Base-by-base conservation (phyloP, 192 early-diverging fungal species). In the Dissophora ornata region DNA sequence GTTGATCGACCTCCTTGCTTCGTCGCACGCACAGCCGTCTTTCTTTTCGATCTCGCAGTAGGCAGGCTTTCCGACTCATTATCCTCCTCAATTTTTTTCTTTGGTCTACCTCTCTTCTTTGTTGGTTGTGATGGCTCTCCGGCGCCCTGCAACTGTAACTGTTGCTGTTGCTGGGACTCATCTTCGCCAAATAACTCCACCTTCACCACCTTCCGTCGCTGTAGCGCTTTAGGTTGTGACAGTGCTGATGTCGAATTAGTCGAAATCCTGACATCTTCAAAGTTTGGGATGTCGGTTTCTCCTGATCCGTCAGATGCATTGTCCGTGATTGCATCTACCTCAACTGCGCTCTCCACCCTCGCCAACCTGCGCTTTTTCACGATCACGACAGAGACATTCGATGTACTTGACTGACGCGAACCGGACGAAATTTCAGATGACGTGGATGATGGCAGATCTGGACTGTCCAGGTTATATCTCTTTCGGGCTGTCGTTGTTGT, bases 331-430 rank as follows among this genome's bases (percentile, higher is more conserved):
- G 36, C 36, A 48, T 49, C 11, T 1, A 25, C 38, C 33, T 63
- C 62, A 9, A 21, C 4, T 22, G 2, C 44, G 12, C 30, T 6
- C 41, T 33, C 57, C 3, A 42, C 50, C 7, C 26, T 28, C 6
- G 28, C 36, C 11, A 74, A 1, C 32, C 41, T 74, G 9, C 62
- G 61, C 32, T 59, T 50, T 24, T 74, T 65, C 19, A 22, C 49
- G 33, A 74, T 32, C 8, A 71, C 61, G 8, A 48, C 42, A 3
- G 54, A 50, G 21, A 53, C 50, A 48, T 1, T 16, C 9, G 38
- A 8, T 40, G 19, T 1, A 22, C 22, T 22, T 40, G 29, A 11
- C n/a, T 10, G n/a, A 16, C 44, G 44, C 15, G 44, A 45, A 4
- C 4, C 9, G 9, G 18, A 18, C 44, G 40, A 18, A 21, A 26